Evolutionary conservation across 1,139 yeast species (phyloP).

Genomic region (Pichiaceae sp.): DNA sequence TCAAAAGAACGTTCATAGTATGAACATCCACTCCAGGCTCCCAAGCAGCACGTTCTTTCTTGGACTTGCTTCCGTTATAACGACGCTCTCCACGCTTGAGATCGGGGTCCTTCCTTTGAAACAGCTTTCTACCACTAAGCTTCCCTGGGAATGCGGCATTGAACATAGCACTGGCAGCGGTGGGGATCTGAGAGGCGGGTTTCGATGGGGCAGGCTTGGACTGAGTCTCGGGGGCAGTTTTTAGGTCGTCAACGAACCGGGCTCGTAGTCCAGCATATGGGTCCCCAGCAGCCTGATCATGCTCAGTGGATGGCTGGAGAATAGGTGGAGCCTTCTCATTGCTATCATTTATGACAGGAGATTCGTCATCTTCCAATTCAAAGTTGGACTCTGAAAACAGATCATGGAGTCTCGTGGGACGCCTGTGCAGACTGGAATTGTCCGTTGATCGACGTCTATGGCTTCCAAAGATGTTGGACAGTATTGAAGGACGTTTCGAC

Average conservation of each 20-base stretch:
- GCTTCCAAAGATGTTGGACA: neutral
- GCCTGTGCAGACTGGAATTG: too few species aligned
- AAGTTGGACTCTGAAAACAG: neutral
- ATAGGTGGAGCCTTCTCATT: conserved; percentile 1
- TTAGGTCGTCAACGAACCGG: neutral
- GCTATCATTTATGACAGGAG: neutral
- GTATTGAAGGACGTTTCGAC: neutral
- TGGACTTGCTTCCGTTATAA: conserved; percentile 25
- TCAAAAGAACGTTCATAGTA: conserved; percentile 38
- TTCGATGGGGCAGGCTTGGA: neutral
- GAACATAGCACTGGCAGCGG: neutral
- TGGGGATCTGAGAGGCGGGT: neutral
- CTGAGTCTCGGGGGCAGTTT: neutral
- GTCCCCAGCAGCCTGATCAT: conserved; percentile 7
- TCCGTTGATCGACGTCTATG: neutral
- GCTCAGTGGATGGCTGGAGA: conserved; percentile 8
- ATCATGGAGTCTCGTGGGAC: neutral
- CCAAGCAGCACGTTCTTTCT: conserved; percentile 35
- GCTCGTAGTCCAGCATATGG: neutral
- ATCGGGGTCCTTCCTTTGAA: neutral
- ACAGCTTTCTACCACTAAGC: neutral
- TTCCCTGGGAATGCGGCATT: neutral
- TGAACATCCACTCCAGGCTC: conserved; percentile 48
- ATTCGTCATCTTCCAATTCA: neutral
- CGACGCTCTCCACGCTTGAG: conserved; percentile 19